Base-by-base conservation (phyloP, 768 basidiomycete genomes). In the Cystofilobasidium capitatum region DNA sequence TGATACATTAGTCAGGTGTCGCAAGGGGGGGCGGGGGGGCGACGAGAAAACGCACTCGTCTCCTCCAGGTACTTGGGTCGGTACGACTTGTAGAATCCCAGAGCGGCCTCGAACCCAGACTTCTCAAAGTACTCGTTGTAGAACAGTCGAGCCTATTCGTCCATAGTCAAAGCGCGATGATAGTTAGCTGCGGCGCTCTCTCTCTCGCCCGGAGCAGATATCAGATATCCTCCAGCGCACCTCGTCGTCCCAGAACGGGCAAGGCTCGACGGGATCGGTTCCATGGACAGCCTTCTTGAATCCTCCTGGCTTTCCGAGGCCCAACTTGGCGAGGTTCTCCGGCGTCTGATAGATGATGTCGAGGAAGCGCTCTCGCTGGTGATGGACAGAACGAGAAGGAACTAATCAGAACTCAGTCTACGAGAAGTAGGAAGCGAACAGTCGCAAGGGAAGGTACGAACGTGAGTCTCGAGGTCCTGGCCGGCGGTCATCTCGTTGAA, bases 331-430 rank as follows among this genome's bases (percentile, higher is more conserved):
- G 51, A 55, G 51, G 14, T 33, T 1, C 2, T 31, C 51, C 14
- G 51, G 51, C 51, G 31, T 12, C 31, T 55, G 51, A 20, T 55
- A 55, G 2, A 55, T 16, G 14, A 55, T 1, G 51, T 55, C 51
- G 51, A 55, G 51, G 51, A 55, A 55, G 51, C 51, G 51, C 51
- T 55, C 51, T 13, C 51, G 26, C 51, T 55, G 51, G 10, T 7
- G 5, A 17, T 26, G 6, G 16, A 16, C 49, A 16, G 5, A 3
- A 10, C 9, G 45, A 24, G 45, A 12, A 47, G 12, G 45, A 47
- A 7, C 8, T 10, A 47, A 22, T 6, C 8, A 24, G 9, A 7
- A 17, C n/a, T 6, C 8, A 17, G 45, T n/a, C 20, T 6, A 47
- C 17, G 45, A 22, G 24, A 4, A 26, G 49, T 6, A 26, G 49